Percentiles rank a stretch among this genome's conserved stretches.
Evolutionary conservation across 2,329 filamentous ascomycete species (phyloP).

Genomic region (Colletotrichum kahawae): DNA sequence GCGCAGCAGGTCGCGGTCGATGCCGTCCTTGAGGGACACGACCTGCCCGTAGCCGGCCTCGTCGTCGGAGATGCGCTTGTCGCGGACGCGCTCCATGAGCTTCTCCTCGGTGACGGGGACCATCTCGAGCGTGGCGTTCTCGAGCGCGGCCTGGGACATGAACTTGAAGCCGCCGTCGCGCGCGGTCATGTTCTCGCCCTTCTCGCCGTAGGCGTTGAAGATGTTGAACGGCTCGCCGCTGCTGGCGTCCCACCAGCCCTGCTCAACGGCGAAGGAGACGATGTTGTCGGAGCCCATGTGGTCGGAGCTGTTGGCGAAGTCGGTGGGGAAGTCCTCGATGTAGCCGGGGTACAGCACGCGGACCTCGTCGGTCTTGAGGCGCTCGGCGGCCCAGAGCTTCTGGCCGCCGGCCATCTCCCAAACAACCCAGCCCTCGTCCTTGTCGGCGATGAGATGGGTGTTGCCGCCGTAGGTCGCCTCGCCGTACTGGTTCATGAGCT

Average conservation of each 20-base stretch:
- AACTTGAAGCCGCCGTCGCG: constrained; percentile 33
- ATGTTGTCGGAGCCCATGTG: constrained; percentile 31
- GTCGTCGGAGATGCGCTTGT: constrained; percentile 30
- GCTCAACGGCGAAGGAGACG: constrained; percentile 30
- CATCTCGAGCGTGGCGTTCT: constrained; percentile 38
- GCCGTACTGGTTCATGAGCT: constrained; percentile 41
- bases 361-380: constrained; percentile 26
- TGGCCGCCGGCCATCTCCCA: constrained; percentile 32
- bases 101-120: constrained; percentile 54
- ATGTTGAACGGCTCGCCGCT: constrained; percentile 30
- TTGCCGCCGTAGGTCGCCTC: constrained; percentile 48
- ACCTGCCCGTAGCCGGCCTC: constrained; percentile 33
- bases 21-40: constrained; percentile 25
- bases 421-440: constrained; percentile 33
- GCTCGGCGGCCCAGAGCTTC: constrained; percentile 31
- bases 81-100: constrained; percentile 41
- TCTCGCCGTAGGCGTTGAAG: constrained; percentile 29
- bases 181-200: constrained; percentile 25
- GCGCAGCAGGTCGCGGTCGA: constrained; percentile 27
- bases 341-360: constrained; percentile 32
- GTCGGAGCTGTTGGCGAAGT: constrained; percentile 25
- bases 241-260: constrained; percentile 29
- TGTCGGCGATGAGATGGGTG: constrained; percentile 43
- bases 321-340: constrained; percentile 30
- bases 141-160: constrained; percentile 31